Evolutionary conservation across 2,329 filamentous ascomycete species (phyloP).

Genomic region (Alternaria solani): DNA sequence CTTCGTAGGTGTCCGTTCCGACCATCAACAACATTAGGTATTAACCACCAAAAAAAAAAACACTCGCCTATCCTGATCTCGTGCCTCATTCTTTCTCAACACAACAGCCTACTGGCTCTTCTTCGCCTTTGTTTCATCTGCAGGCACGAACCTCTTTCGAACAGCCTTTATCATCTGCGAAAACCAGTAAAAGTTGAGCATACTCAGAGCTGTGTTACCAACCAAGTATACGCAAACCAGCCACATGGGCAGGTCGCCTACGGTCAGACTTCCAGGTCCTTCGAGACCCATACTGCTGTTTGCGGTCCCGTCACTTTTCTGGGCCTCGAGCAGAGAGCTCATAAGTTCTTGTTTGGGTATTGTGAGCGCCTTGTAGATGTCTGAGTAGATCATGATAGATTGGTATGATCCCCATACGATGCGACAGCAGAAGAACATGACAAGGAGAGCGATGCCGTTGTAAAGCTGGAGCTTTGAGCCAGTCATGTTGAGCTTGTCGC

Average conservation of each 20-base stretch:
- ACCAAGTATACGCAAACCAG: conserved; percentile 72
- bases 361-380: conserved; percentile 65
- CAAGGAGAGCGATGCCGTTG: conserved; percentile 76
- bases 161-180: conserved; percentile 85
- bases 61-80: neutral
- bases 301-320: conserved; percentile 59
- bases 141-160: conserved; percentile 72
- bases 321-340: conserved; percentile 35
- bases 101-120: conserved; percentile 24
- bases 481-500: conserved; percentile 82
- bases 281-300: conserved; percentile 29
- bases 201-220: conserved; percentile 75
- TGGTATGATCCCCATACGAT: conserved; percentile 80
- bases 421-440: conserved; percentile 77
- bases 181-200: conserved; percentile 85
- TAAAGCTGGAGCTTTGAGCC: conserved; percentile 76
- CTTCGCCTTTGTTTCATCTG: conserved; percentile 24
- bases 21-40: neutral
- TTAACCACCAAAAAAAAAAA: neutral
- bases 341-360: conserved; percentile 24
- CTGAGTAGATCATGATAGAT: conserved; percentile 68
- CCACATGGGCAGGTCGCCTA: conserved; percentile 68
- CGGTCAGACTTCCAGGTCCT: conserved; percentile 28
- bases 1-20: neutral
- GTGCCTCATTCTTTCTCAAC: neutral